Conservation (phyloP, 495 filamentous ascomycete genomes). For the Penicillium pancosmium region DNA sequence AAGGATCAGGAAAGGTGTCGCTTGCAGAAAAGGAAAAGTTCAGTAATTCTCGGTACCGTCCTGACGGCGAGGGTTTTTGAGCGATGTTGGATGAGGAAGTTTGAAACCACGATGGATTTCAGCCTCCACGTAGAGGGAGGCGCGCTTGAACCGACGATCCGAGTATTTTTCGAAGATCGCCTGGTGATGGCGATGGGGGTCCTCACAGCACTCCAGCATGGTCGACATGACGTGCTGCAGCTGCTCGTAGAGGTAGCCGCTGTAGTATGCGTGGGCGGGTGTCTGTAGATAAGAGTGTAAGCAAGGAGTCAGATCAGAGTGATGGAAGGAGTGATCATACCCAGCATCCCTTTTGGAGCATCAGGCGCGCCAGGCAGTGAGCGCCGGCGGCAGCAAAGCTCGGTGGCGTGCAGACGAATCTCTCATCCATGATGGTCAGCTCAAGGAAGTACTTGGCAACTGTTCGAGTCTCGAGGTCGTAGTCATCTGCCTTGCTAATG, state of each 20-base stretch:
- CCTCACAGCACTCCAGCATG: conserved; percentile 85
- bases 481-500: conserved; percentile 98
- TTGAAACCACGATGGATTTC: conserved; percentile 65
- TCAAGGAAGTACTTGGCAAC: conserved; percentile 98
- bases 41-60: conserved; percentile 28
- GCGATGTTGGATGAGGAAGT: conserved; percentile 31
- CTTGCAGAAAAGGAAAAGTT: conserved; percentile 1
- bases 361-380: conserved; percentile 87
- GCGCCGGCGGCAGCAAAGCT: conserved; percentile 91
- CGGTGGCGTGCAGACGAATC: conserved; percentile 86
- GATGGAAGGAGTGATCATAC: conserved; percentile 57
- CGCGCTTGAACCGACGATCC: conserved; percentile 78
- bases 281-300: conserved; percentile 56
- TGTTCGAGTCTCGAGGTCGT: conserved; percentile 92
- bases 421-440: conserved; percentile 96
- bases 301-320: conserved; percentile 13
- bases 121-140: conserved; percentile 74
- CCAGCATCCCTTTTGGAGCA: conserved; percentile 89
- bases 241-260: conserved; percentile 86
- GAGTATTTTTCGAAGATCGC: conserved; percentile 92
- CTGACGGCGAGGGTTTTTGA: conserved; percentile 20
- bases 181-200: conserved; percentile 75
- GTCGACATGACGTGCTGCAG: conserved; percentile 73
- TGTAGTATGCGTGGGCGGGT: conserved; percentile 83
- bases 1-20: conserved; percentile 3